Percentiles rank a stretch among this genome's conserved stretches.
Evolutionary conservation across 2,329 filamentous ascomycete species (phyloP).

Genomic region (Nannizzia gypsea): DNA sequence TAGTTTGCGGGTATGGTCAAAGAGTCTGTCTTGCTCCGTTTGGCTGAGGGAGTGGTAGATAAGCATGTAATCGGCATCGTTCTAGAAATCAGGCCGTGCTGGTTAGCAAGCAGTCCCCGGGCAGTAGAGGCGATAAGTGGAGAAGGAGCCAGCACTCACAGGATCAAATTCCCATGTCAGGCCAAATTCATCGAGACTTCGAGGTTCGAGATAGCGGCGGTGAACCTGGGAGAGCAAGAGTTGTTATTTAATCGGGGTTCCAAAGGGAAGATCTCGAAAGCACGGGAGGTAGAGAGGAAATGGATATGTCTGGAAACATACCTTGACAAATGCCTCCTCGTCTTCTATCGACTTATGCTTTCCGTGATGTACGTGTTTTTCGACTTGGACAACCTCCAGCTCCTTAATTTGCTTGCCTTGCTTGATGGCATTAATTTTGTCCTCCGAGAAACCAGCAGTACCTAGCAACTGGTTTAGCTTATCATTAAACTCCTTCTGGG

Average conservation of each 20-base stretch:
- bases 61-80: conserved; percentile 56
- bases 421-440: conserved; percentile 33
- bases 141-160: conserved; percentile 22
- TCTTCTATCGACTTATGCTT: conserved; percentile 8
- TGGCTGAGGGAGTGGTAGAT: conserved; percentile 64
- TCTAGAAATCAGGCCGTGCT: conserved; percentile 20
- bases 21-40: conserved; percentile 58
- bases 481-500: conserved; percentile 40
- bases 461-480: conserved; percentile 30
- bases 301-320: too few relatives aligned
- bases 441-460: conserved; percentile 26
- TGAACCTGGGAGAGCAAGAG: conserved; percentile 27
- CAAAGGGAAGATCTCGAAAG: background rate
- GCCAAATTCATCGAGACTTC: conserved; percentile 36
- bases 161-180: conserved; percentile 38
- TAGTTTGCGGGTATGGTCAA: conserved; percentile 56
- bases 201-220: conserved; percentile 35
- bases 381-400: background rate
- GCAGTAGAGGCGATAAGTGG: background rate
- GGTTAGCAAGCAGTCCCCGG: conserved; percentile 3
- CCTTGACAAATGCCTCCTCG: conserved; percentile 17
- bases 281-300: background rate
- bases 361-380: background rate
- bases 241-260: background rate
- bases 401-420: conserved; percentile 14